Evolutionary conservation across 2,329 filamentous ascomycete genomes (phyloP).

Genomic region (Nemania sp.): DNA sequence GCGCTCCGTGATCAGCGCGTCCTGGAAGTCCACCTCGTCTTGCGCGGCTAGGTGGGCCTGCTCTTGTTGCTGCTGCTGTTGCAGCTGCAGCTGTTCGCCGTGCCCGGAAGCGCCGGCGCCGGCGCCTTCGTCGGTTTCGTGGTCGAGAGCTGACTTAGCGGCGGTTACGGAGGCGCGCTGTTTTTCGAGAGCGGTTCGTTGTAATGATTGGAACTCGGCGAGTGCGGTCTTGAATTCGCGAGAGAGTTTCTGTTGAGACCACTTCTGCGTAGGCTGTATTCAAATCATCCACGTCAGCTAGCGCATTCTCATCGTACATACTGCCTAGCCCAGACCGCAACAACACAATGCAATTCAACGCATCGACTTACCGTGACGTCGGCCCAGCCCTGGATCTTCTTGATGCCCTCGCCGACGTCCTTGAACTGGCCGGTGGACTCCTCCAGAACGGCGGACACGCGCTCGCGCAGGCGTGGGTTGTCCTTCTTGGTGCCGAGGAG

Average conservation of each 20-base stretch:
- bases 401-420: conserved; percentile 89
- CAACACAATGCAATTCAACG: too few species aligned
- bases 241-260: conserved; percentile 92
- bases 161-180: conserved; percentile 84
- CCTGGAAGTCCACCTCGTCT: conserved; percentile 96
- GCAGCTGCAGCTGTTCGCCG: conserved; percentile 54
- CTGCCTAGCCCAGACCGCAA: neutral
- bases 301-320: too few species aligned
- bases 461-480: conserved; percentile 85
- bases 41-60: conserved; percentile 83
- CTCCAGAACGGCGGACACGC: conserved; percentile 84
- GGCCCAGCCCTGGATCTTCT: conserved; percentile 86
- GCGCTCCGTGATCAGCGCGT: conserved; percentile 91
- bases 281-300: conserved; percentile 5
- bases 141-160: conserved; percentile 77
- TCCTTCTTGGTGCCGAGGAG: conserved; percentile 89
- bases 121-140: conserved; percentile 43
- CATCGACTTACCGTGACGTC: conserved; percentile 70
- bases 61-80: conserved; percentile 52
- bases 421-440: conserved; percentile 87
- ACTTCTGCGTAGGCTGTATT: conserved; percentile 84
- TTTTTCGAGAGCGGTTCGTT: conserved; percentile 87
- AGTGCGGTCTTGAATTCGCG: conserved; percentile 89
- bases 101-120: conserved; percentile 23
- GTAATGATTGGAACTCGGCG: conserved; percentile 89